Base-by-base conservation (phyloP, 2,329 filamentous ascomycete species). In the Penicillium palitans region DNA sequence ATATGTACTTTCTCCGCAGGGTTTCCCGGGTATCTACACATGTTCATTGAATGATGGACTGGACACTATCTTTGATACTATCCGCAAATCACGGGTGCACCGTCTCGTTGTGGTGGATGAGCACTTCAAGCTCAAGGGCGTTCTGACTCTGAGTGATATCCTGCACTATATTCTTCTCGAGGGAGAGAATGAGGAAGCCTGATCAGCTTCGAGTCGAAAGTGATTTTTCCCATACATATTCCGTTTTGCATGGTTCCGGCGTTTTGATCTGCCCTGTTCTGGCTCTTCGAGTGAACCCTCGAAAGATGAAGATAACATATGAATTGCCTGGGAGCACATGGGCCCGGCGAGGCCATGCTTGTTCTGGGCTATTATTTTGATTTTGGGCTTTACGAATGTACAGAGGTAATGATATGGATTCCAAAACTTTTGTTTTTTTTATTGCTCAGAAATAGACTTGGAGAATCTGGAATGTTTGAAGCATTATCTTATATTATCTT, bases 1-100 rank as follows among this genome's bases (percentile, higher is more conserved):
- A 7, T 7, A 7, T 35, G 33, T 17, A 35, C 33, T 2, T 21
- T 52, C 6, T 54, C 5, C 29, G 21, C 61, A 87, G 83, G 93
- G 97, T 67, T 97, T 96, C 70, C 89, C 92, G 0, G 95, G 96
- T 44, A 98, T 99, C 63, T 98, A 97, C 77, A 98, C 93, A 0
- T 99, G 95, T 79, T 91, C 88, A 46, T 84, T 95, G 62, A 89
- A 96, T 61, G 95, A 99, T 76, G 88, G 93, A 55, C 84, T 99
- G 50, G 93, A 96, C 73, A 93, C 93, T 12, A 95, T 99, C 66
- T 98, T 98, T 74, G 93, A 97, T 74, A 98, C 95, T 1, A 90
- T 99, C 66, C 90, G 93, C 66, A 96, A 93, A 78, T 96, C 93
- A 46, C 85, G 96, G 61, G 93, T 99, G 29, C 95, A 99, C 77